Percentiles rank a stretch among this genome's conserved stretches.
Evolutionary conservation across 306 rosid species (phyloP).

Genomic region (Cucurbita maxima): DNA sequence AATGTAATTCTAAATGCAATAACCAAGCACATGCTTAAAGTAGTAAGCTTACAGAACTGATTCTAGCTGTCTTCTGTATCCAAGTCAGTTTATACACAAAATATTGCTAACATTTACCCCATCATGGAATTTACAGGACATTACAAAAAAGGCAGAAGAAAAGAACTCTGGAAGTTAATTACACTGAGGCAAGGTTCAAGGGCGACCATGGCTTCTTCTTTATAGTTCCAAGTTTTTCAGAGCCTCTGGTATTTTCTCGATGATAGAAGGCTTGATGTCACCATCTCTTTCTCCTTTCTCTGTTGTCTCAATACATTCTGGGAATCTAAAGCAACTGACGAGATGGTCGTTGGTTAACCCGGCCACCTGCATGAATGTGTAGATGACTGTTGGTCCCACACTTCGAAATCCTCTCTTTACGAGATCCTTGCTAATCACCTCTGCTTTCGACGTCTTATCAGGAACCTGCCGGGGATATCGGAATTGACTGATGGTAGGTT

Average conservation of each 20-base stretch:
- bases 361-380: slow-evolving; percentile 64
- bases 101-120: neutral
- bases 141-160: neutral
- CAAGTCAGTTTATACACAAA: slow-evolving; percentile 4
- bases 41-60: slow-evolving; percentile 3
- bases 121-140: slow-evolving; percentile 11
- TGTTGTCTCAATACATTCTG: slow-evolving; percentile 29
- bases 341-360: slow-evolving; percentile 69
- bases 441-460: slow-evolving; percentile 62
- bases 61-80: slow-evolving; percentile 9
- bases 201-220: slow-evolving; percentile 24
- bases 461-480: slow-evolving; percentile 56
- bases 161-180: neutral
- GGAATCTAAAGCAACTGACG: slow-evolving; percentile 56
- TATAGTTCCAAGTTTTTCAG: slow-evolving; percentile 16
- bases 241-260: slow-evolving; percentile 18
- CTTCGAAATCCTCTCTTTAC: slow-evolving; percentile 60
- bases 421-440: slow-evolving; percentile 56
- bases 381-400: slow-evolving; percentile 56
- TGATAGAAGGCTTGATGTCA: slow-evolving; percentile 18
- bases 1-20: neutral
- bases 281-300: slow-evolving; percentile 26
- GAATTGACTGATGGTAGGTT: slow-evolving; percentile 40
- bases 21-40: neutral
- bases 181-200: slow-evolving; percentile 12